Percentiles rank a stretch among this genome's conserved stretches.
phyloP scores from a whole-genome alignment of 352 stramenopile species.

The Globisporangium canariense region DNA sequence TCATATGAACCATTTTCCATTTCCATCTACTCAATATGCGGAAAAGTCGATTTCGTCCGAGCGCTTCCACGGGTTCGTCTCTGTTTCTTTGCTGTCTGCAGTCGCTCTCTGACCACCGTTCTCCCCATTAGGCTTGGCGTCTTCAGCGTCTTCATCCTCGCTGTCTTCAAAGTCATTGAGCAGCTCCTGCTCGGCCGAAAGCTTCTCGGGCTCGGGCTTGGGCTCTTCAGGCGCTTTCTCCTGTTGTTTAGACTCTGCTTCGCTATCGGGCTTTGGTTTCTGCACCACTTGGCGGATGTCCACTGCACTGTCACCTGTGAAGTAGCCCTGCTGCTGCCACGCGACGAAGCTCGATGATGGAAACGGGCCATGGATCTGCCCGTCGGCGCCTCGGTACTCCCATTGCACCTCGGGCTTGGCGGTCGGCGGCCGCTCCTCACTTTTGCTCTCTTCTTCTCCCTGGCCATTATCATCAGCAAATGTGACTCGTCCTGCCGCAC shows the following conservation, averaged over 20 bases:
- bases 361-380: constrained; percentile 73
- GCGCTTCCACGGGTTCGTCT: constrained; percentile 42
- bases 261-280: not conserved
- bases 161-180: constrained; percentile 86
- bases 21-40: constrained; percentile 32
- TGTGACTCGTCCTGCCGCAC: constrained; percentile 19
- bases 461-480: constrained; percentile 19
- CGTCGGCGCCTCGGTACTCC: constrained; percentile 75
- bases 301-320: constrained; percentile 66
- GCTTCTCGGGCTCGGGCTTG: constrained; percentile 24
- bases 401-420: constrained; percentile 50
- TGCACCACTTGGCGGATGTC: constrained; percentile 59
- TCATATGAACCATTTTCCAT: not conserved
- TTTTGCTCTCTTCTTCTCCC: constrained; percentile 36
- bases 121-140: constrained; percentile 10
- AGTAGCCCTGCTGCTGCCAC: constrained; percentile 82
- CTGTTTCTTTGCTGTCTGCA: constrained; percentile 21
- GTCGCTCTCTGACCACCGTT: constrained; percentile 9
- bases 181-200: constrained; percentile 76
- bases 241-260: constrained; percentile 1
- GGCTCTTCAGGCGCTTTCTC: constrained; percentile 17
- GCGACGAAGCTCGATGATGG: constrained; percentile 67
- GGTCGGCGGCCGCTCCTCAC: constrained; percentile 30
- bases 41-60: constrained; percentile 78
- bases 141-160: constrained; percentile 40